A percentile compares a stretch with the other conserved stretches of the same genome.
Conservation (phyloP, 768 basidiomycete species). For the Suillus clintonianus region DNA sequence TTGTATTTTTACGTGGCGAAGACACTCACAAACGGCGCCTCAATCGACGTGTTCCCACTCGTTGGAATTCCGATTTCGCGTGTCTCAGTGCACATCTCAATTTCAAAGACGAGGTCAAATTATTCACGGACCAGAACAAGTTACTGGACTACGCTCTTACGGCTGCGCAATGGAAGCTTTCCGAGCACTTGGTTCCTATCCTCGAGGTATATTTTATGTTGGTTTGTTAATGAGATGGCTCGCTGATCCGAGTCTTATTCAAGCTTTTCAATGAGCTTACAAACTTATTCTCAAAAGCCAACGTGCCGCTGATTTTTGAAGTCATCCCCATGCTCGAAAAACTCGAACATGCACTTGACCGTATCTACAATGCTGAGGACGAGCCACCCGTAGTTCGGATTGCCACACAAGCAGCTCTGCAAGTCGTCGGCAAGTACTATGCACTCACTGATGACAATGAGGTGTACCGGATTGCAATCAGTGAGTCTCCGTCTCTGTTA, state of each 20-base stretch:
- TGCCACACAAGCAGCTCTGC: constrained; percentile 15
- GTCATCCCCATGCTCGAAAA: constrained; percentile 16
- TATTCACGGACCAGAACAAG: constrained; percentile 17
- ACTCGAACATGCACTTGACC: constrained; percentile 7
- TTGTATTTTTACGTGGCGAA: not conserved
- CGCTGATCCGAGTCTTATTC: not conserved
- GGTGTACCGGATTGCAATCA: constrained; percentile 22
- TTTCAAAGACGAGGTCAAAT: constrained; percentile 23
- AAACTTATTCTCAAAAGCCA: constrained; percentile 23
- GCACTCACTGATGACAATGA: constrained; percentile 24
- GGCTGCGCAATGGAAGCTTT: constrained; percentile 25
- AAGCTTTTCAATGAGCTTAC: constrained; percentile 28
- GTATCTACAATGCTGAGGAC: constrained; percentile 2
- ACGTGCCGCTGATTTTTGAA: constrained; percentile 15
- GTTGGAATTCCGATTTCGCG: constrained; percentile 33
- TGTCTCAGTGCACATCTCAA: constrained; percentile 29
- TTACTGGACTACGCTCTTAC: constrained; percentile 23
- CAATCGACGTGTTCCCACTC: constrained; percentile 26
- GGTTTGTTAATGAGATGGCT: not conserved
- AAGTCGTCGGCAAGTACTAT: constrained; percentile 21
- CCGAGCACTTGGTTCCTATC: constrained; percentile 24
- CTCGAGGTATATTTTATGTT: constrained; percentile 18
- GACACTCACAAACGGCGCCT: constrained; percentile 17
- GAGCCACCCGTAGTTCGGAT: constrained; percentile 12
- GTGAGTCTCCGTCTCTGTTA: not conserved